Evolutionary conservation across 225 moss, liverwort and hornwort species (phyloP).

Genomic region (Ulota crispa): DNA sequence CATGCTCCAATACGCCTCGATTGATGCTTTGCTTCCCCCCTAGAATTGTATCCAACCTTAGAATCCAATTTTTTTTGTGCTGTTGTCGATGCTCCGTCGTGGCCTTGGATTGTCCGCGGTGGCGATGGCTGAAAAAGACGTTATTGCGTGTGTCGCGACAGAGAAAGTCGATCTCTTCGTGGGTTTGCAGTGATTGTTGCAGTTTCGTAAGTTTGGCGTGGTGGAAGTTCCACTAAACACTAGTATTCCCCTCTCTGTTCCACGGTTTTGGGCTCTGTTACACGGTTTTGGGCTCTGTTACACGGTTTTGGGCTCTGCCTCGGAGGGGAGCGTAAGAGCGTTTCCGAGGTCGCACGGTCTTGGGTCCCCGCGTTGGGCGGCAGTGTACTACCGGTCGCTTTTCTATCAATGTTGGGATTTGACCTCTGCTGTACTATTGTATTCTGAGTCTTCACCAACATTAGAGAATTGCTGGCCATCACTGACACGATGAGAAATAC

Average conservation of each 20-base stretch:
- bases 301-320: constrained; percentile 17
- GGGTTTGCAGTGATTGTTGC: constrained; percentile 17
- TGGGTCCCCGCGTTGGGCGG: background rate
- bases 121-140: constrained; percentile 7
- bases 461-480: too few species aligned
- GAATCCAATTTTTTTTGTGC: too few species aligned
- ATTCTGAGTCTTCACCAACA: too few species aligned
- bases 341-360: too few species aligned
- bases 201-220: constrained; percentile 12
- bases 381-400: background rate
- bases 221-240: background rate
- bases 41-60: background rate
- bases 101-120: background rate
- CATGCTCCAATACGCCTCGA: background rate
- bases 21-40: background rate
- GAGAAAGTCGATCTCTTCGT: background rate
- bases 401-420: too few species aligned
- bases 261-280: constrained; percentile 11
- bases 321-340: too few species aligned
- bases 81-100: background rate
- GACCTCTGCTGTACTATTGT: too few species aligned
- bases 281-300: constrained; percentile 11
- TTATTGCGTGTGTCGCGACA: background rate
- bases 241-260: background rate
- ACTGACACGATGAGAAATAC: too few species aligned